phyloP scores from a whole-genome alignment of 139 green algal species.

The Diplosphaera chodatii region DNA sequence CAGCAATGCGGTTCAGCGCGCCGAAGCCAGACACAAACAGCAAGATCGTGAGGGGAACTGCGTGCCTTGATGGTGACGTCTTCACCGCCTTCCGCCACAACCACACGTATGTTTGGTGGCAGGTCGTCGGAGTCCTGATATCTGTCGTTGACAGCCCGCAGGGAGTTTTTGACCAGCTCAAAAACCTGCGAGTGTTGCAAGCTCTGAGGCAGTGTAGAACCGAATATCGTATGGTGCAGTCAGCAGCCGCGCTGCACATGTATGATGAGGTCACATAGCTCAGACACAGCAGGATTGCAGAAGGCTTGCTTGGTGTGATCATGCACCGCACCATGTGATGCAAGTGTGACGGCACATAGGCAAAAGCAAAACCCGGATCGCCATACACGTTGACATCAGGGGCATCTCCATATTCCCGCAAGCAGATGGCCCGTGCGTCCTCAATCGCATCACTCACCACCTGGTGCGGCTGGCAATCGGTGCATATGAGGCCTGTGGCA shows the following conservation, averaged over 20 bases:
- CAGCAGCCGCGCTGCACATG: too few species aligned
- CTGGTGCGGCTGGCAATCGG: conserved; percentile 61
- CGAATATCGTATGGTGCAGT: too few species aligned
- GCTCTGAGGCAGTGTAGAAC: too few species aligned
- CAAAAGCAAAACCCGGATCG: conserved; percentile 81
- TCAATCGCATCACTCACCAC: conserved; percentile 85
- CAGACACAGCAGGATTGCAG: too few species aligned
- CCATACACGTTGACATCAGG: conserved; percentile 89
- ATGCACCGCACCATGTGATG: conserved; percentile 86
- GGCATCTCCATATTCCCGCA: conserved; percentile 80
- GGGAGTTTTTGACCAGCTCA: conserved; percentile 92
- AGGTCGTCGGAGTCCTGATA: conserved; percentile 75
- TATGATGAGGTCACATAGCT: too few species aligned
- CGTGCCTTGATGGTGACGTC: conserved; percentile 96
- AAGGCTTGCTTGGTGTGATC: not conserved
- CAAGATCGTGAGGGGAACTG: not conserved
- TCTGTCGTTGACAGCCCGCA: conserved; percentile 84
- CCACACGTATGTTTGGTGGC: conserved; percentile 82
- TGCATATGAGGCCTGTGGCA: conserved; percentile 81
- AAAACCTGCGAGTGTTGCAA: conserved; percentile 53
- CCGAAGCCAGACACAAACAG: not conserved
- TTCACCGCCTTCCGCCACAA: conserved; percentile 92
- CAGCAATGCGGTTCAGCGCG: too few species aligned
- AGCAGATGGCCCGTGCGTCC: conserved; percentile 88
- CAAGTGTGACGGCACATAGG: conserved; percentile 94